Evolutionary conservation across 805 yeast species (phyloP).

Genomic region (Grigorovia humatica): DNA sequence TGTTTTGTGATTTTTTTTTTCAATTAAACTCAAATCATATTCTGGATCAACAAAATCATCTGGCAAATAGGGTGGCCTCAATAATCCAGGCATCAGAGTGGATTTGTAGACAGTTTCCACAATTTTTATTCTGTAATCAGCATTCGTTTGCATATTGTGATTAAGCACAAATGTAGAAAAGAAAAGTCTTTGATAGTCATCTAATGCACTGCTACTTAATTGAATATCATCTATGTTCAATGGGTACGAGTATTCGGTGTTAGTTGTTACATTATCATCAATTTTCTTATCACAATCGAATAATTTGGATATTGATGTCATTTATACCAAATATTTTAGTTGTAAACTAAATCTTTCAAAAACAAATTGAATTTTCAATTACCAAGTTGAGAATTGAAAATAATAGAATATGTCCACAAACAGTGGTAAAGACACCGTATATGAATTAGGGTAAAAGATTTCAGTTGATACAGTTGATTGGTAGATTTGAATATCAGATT

Average conservation of each 20-base stretch:
- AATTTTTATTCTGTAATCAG: neutral
- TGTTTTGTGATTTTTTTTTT: neutral
- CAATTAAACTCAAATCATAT: neutral
- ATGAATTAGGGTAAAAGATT: too few species aligned
- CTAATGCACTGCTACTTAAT: constrained; percentile 1
- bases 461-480: too few species aligned
- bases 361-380: neutral
- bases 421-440: neutral
- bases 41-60: neutral
- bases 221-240: neutral
- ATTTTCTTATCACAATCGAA: neutral
- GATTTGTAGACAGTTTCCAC: neutral
- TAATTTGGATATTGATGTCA: neutral
- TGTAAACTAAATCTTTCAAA: neutral
- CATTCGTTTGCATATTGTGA: neutral
- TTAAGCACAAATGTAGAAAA: neutral
- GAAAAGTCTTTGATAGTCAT: constrained; percentile 2
- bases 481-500: neutral
- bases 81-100: neutral
- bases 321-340: neutral
- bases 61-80: neutral
- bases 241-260: neutral
- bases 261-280: neutral
- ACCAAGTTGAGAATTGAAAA: neutral
- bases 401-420: neutral